These are phyloP conservation scores for Pichia heedii DNA, from an alignment of 805 yeast species.

Conservation along the genomic window DNA sequence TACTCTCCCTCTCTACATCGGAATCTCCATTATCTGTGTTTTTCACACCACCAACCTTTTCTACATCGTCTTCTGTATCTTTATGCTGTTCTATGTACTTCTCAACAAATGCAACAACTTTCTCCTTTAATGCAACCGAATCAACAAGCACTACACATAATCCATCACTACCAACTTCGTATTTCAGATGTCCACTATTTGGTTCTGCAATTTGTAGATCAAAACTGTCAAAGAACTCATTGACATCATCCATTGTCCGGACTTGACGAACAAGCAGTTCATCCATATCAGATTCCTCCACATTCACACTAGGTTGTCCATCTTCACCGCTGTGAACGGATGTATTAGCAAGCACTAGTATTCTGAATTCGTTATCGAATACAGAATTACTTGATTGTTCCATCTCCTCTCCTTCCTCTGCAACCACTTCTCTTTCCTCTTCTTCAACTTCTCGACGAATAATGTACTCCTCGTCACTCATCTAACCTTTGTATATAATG, in stretches of 20 bases:
- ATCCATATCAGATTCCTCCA: constrained; percentile 33
- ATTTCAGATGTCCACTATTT: constrained; percentile 45
- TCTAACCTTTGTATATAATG: neutral
- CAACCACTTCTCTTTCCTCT: constrained; percentile 1
- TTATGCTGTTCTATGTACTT: constrained; percentile 12
- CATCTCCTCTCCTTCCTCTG: neutral
- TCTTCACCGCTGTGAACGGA: neutral
- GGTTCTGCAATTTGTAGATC: constrained; percentile 45
- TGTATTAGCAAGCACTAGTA: constrained; percentile 9
- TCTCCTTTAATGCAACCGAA: constrained; percentile 28
- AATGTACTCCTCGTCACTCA: constrained; percentile 13
- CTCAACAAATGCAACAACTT: constrained; percentile 36
- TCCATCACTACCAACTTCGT: constrained; percentile 56
- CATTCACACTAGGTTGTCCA: constrained; percentile 22
- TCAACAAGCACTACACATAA: constrained; percentile 48
- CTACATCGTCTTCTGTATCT: neutral
- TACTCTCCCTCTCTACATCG: constrained; percentile 10
- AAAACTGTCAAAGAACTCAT: constrained; percentile 43
- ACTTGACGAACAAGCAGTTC: constrained; percentile 29
- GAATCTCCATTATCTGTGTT: constrained; percentile 5
- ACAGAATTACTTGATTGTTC: neutral
- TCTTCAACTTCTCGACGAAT: constrained; percentile 10
- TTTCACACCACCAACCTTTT: neutral
- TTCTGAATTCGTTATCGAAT: constrained; percentile 11
- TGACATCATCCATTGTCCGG: constrained; percentile 40